Evolutionary conservation across 2,329 filamentous ascomycete species (phyloP), one percentile per base, ranked within the genome.

Genomic region (Orbilia ellipsospora): DNA sequence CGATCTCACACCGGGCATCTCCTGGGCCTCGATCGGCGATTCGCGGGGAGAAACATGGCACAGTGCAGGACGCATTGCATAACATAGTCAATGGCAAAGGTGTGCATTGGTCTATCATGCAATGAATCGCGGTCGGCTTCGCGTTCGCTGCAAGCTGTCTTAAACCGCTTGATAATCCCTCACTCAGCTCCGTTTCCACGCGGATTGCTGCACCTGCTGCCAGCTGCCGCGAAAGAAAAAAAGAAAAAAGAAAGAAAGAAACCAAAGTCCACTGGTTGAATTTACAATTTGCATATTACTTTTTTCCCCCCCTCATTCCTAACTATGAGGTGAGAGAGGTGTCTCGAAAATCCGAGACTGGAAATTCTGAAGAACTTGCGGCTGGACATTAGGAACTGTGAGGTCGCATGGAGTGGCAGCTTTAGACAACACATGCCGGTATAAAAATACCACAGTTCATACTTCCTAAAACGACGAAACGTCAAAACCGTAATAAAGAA

Each of bases 381-480:
- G 23, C 23, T 23, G 23, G 23, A 23, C 23, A 23, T 4, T 4
- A 23, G 2, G 23, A 23, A 4, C 23, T 23, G 23, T 23, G 23
- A 23, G 16, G 48, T 52, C 20, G n/a, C 20, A 20, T 23, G 16
- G 13, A 48, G 6, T 18, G 16, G n/a, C 12, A 18, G 13, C 18
- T 52, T 23, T 23, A n/a, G 18, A 52, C 48, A 52, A 52, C 48
- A 52, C 48, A 52, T 52, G 48, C 18, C 10, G 1, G 20, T 18
- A 23, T n/a, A 23, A 52, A 52, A 52, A 52, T 52, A 52, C 48
- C 48, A 52, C 48, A 52, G 26, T 52, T 52, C 10, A n/a, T 52
- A 52, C 16, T n/a, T 13, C 12, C 20, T 18, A 18, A 52, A 23
- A 52, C 48, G 48, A 52, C 2, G 16, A 18, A 48, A 15, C 6